A percentile compares a stretch with the other conserved stretches of the same genome.
Conservation (phyloP, 257 asterid genomes). For the Ilex aquifolium region DNA sequence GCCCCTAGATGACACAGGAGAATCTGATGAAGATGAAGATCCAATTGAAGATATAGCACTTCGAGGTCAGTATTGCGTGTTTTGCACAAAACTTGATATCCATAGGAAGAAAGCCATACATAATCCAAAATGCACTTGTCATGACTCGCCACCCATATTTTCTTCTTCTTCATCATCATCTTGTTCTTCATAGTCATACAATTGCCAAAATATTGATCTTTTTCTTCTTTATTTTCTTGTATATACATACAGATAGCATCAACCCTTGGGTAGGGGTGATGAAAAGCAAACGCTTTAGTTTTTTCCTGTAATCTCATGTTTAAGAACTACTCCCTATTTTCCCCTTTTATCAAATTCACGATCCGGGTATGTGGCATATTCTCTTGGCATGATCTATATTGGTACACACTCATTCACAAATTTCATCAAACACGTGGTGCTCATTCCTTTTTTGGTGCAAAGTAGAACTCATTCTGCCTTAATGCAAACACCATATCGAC, state of each 20-base stretch:
- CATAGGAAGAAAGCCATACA: slow-evolving; percentile 44
- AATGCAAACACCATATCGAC: too few species aligned
- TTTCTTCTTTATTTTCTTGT: slow-evolving; percentile 16
- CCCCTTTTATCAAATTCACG: too few species aligned
- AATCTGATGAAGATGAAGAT: slow-evolving; percentile 29
- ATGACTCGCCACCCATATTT: slow-evolving; percentile 38
- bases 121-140: slow-evolving; percentile 59
- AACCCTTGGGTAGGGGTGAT: not conserved
- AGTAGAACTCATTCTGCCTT: too few species aligned
- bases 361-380: too few species aligned
- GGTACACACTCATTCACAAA: too few species aligned
- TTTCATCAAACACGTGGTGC: too few species aligned
- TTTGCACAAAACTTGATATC: slow-evolving; percentile 68
- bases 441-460: too few species aligned
- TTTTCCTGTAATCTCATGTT: too few species aligned
- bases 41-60: slow-evolving; percentile 21
- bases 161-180: slow-evolving; percentile 40
- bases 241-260: slow-evolving; percentile 25
- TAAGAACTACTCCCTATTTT: too few species aligned
- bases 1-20: slow-evolving; percentile 33
- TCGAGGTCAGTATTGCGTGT: slow-evolving; percentile 55
- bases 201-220: slow-evolving; percentile 21
- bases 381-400: too few species aligned
- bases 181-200: slow-evolving; percentile 35
- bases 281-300: too few species aligned